Evolutionary conservation across 805 yeast species (phyloP).

Genomic region (Starmerella geochares): DNA sequence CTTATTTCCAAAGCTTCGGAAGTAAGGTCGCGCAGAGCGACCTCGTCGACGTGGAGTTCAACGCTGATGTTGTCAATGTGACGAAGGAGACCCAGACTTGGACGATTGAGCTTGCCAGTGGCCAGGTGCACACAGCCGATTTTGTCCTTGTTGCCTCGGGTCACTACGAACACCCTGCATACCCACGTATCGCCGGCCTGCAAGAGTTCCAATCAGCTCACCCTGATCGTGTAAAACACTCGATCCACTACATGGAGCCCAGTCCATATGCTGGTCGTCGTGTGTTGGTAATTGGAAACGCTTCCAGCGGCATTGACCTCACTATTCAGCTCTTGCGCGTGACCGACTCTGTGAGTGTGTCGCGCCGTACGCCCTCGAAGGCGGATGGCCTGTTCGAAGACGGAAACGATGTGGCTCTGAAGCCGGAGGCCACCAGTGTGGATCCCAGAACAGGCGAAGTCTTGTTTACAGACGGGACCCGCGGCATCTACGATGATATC

Average conservation of each 20-base stretch:
- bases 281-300: slow-evolving; percentile 59
- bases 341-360: slow-evolving; percentile 39
- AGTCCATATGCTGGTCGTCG: slow-evolving; percentile 37
- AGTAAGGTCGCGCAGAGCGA: slow-evolving; percentile 32
- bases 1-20: slow-evolving; percentile 49
- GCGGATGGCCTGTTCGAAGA: slow-evolving; percentile 33
- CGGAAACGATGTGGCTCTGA: slow-evolving; percentile 16
- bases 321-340: slow-evolving; percentile 47
- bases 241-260: slow-evolving; percentile 45
- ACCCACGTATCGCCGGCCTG: slow-evolving; percentile 47
- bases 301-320: slow-evolving; percentile 67
- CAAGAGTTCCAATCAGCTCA: slow-evolving; percentile 27
- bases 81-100: slow-evolving; percentile 35
- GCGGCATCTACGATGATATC: slow-evolving; percentile 42
- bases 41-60: slow-evolving; percentile 34
- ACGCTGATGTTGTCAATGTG: slow-evolving; percentile 41
- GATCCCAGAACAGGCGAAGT: slow-evolving; percentile 28
- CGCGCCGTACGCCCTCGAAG: slow-evolving; percentile 38
- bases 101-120: slow-evolving; percentile 25
- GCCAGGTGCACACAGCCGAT: slow-evolving; percentile 35
- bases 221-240: slow-evolving; percentile 33
- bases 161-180: slow-evolving; percentile 49
- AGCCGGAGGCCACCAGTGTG: slow-evolving; percentile 33
- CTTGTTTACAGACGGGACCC: slow-evolving; percentile 41
- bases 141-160: slow-evolving; percentile 58